Conservation (phyloP, 139 green algal species). For the Picochlorum sp. region DNA sequence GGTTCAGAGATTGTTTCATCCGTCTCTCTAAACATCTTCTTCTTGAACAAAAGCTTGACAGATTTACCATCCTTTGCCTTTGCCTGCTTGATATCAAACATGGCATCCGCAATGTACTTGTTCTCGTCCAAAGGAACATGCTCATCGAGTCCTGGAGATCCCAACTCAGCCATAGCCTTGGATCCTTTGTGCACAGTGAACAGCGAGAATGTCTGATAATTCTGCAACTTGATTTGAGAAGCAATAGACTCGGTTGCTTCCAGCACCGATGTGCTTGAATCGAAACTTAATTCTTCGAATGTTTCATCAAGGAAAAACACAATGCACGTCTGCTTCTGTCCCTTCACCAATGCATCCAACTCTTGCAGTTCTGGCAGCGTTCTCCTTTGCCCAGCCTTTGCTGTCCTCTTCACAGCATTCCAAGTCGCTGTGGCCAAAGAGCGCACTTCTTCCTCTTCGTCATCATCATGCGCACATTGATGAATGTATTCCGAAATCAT, state of each 20-base stretch:
- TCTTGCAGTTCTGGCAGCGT: conserved; percentile 58
- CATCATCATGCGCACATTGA: conserved; percentile 44
- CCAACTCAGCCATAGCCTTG: conserved; percentile 30
- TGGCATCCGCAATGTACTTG: conserved; percentile 42
- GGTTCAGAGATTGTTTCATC: conserved; percentile 92
- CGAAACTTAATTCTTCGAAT: conserved; percentile 89
- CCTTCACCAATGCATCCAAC: conserved; percentile 72
- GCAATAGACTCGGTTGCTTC: conserved; percentile 86
- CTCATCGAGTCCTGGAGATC: conserved; percentile 51
- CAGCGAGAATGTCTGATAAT: conserved; percentile 91
- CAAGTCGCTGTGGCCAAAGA: conserved; percentile 53
- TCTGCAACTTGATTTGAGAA: conserved; percentile 79
- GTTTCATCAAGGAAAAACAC: conserved; percentile 95
- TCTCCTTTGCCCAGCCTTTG: conserved; percentile 75
- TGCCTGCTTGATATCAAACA: conserved; percentile 48
- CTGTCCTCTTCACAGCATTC: conserved; percentile 74
- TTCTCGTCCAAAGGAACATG: conserved; percentile 87
- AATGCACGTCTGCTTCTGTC: conserved; percentile 60
- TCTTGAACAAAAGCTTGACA: conserved; percentile 88
- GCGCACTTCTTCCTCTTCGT: conserved; percentile 24
- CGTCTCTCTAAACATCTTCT: conserved; percentile 89
- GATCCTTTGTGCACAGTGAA: conserved; percentile 61
- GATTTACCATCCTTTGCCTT: conserved; percentile 32
- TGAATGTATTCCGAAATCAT: conserved; percentile 87
- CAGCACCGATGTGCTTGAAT: conserved; percentile 75